phyloP scores from a whole-genome alignment of 1,284 basidiomycete genomes.

The Irpex sp. region DNA sequence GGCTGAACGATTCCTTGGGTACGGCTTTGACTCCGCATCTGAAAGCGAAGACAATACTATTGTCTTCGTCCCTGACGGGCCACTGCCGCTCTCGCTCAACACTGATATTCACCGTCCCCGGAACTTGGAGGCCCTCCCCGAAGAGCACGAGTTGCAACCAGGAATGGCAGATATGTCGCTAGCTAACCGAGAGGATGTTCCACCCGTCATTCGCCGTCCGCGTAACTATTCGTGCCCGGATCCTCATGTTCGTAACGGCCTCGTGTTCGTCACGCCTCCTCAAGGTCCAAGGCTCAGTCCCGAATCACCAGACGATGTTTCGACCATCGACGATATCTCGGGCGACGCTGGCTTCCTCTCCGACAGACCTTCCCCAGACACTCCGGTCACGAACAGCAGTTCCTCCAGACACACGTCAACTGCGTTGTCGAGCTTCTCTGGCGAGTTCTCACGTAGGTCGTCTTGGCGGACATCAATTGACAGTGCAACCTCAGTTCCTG shows the following conservation, averaged over 20 bases:
- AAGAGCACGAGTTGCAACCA: conserved; percentile 13
- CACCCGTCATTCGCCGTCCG: conserved; percentile 13
- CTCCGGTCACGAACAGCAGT: neutral
- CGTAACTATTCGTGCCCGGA: conserved; percentile 17
- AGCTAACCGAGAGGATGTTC: neutral
- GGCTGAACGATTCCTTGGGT: neutral
- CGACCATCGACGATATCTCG: neutral
- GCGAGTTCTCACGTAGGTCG: conserved; percentile 11
- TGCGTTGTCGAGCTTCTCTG: conserved; percentile 18
- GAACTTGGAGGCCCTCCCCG: conserved; percentile 11
- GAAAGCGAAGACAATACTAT: conserved; percentile 3
- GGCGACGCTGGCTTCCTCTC: neutral
- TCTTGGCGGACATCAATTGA: conserved; percentile 9
- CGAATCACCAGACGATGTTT: neutral
- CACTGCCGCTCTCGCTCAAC: neutral
- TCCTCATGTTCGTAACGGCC: conserved; percentile 13
- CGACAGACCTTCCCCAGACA: conserved; percentile 1
- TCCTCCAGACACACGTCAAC: conserved; percentile 11
- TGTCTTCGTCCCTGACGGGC: conserved; percentile 5
- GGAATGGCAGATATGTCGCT: conserved; percentile 1
- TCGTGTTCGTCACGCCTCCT: conserved; percentile 15
- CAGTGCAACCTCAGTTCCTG: neutral
- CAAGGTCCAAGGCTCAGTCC: neutral
- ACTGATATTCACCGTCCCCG: neutral
- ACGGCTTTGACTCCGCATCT: neutral